Evolutionary conservation across 2,329 filamentous ascomycete species (phyloP).

Genomic region (Aspergillus sergii): DNA sequence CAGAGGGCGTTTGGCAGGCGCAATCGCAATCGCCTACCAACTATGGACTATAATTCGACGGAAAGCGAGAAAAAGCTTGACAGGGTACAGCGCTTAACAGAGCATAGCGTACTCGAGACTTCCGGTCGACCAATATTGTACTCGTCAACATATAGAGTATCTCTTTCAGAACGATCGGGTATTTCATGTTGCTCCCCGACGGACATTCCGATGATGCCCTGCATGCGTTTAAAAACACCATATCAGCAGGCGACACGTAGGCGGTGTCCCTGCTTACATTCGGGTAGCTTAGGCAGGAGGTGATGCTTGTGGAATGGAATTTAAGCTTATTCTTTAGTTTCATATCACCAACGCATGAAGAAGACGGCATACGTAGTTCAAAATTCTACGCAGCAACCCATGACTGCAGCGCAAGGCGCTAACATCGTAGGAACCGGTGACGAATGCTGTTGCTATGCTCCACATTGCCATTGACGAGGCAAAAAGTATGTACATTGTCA

Average conservation of each 20-base stretch:
- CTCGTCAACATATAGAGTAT: not conserved
- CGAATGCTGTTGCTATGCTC: not conserved
- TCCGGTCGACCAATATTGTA: not conserved
- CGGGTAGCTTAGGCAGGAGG: not conserved
- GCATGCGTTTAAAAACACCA: not conserved
- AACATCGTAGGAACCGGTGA: not conserved
- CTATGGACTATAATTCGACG: not conserved
- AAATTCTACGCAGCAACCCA: not conserved
- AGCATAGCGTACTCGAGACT: not conserved
- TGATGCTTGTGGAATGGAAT: not conserved
- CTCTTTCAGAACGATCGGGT: not conserved
- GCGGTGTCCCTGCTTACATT: not conserved
- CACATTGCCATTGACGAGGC: not conserved
- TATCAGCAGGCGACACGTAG: not conserved
- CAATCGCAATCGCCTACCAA: not conserved
- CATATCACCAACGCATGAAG: not conserved
- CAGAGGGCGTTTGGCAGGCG: not conserved
- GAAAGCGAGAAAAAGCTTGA: not conserved
- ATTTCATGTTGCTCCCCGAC: not conserved
- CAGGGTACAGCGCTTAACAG: not conserved
- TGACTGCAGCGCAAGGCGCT: not conserved
- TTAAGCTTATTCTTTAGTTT: constrained; percentile 1
- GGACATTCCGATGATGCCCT: not conserved
- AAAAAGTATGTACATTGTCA: not conserved
- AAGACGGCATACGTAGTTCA: not conserved